Percentiles rank a stretch among this genome's conserved stretches.
These are phyloP conservation scores for Alnus glutinosa DNA, from an alignment of 306 rosid genomes.

Conservation along the genomic window DNA sequence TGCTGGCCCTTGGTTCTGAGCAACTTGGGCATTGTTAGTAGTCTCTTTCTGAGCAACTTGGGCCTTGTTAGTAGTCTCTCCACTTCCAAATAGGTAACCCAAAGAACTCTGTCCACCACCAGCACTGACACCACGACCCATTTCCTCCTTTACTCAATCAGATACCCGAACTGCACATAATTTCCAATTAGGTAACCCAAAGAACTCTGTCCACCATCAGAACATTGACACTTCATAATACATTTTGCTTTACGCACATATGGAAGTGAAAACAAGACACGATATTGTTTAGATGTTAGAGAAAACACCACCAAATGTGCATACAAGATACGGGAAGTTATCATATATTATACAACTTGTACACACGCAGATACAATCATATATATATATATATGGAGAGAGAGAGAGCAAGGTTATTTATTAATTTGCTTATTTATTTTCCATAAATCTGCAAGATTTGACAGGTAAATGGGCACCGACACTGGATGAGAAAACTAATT, in stretches of 20 bases:
- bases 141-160: conserved; percentile 25
- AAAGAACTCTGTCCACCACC: conserved; percentile 90
- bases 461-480: not conserved
- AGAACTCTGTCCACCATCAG: not conserved
- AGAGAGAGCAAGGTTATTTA: not conserved
- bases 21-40: conserved; percentile 15
- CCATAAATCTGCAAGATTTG: not conserved
- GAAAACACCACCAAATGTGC: not conserved
- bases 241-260: not conserved
- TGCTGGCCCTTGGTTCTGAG: conserved; percentile 31
- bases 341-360: not conserved
- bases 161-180: conserved; percentile 5
- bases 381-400: not conserved
- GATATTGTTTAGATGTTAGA: not conserved
- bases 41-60: conserved; percentile 35
- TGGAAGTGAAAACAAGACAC: too few relatives aligned
- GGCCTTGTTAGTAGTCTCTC: conserved; percentile 41
- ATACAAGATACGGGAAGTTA: not conserved
- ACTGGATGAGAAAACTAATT: conserved; percentile 2
- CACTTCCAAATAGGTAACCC: conserved; percentile 78
- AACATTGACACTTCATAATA: not conserved
- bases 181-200: not conserved
- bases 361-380: not conserved
- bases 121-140: conserved; percentile 83
- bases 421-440: not conserved